Evolutionary conservation across 2,329 filamentous ascomycete genomes (phyloP), one percentile per base, ranked within the genome.

Genomic region (Microdochium bolleyi): DNA sequence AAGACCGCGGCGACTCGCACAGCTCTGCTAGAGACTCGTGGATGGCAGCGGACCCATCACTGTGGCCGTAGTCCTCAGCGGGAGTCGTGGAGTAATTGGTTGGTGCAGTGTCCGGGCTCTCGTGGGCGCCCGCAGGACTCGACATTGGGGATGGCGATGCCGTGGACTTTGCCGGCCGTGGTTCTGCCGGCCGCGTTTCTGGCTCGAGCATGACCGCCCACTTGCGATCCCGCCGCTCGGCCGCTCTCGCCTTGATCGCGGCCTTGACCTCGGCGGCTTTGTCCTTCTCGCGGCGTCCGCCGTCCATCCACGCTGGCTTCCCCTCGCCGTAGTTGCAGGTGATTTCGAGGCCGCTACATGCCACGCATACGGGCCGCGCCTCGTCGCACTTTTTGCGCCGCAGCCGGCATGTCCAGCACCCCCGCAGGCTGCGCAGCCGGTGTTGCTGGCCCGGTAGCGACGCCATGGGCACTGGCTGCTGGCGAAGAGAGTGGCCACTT

Each of bases 341-440:
- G 53, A 84, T 83, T 49, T 77, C 71, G n/a, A 85, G 73, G 1
- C 68, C 62, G 14, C 65, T 62, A 64, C 81, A 85, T 34, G 62
- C 67, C 5, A 72, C 67, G 63, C 82, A 85, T 10, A 73, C 61
- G 11, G 80, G 79, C 2, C 70, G 72, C 24, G 60, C 67, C 60
- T 82, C 77, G 56, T 83, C 78, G 61, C 82, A 85, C 60, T 82
- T 83, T 61, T 84, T 85, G 58, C 78, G 78, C 21, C 82, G 75
- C 11, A 83, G 70, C 22, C 80, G 75, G 59, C 82, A 84, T 2
- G 79, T 84, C 78, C 79, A 83, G 61, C 80, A 84, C 54, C 79
- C 79, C 8, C 70, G 72, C 50, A 70, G 70, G 54, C 70, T 74
- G 41, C 73, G 68, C 25, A 69, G 24, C 48, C 48, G 3, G 24